Evolutionary conservation across 108 stramenopile genomes (phyloP).

Genomic region (Epithemia pelagica): DNA sequence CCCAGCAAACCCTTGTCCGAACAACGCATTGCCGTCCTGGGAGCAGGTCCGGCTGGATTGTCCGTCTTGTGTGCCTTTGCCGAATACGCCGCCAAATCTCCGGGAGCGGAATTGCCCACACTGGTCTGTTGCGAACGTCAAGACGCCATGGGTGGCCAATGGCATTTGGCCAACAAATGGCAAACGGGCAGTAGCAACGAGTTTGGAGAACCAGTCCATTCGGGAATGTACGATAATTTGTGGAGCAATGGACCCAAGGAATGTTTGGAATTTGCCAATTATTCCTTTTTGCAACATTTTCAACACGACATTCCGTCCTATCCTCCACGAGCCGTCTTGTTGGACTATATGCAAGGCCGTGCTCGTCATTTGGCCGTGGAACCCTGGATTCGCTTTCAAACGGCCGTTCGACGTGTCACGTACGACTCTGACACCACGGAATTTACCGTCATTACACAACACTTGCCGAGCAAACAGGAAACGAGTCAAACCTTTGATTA

Average conservation of each 20-base stretch:
- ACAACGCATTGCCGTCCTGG: constrained; percentile 16
- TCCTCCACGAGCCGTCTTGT: constrained; percentile 16
- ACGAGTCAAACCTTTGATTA: constrained; percentile 8
- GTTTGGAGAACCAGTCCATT: constrained; percentile 17
- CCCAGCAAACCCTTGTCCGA: background rate
- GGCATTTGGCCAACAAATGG: constrained; percentile 14
- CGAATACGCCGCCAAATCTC: background rate
- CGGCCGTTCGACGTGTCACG: background rate
- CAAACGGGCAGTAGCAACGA: constrained; percentile 11
- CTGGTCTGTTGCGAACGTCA: background rate
- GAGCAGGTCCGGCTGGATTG: constrained; percentile 16
- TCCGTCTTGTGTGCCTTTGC: constrained; percentile 8
- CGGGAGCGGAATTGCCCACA: background rate
- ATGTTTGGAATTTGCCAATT: constrained; percentile 19
- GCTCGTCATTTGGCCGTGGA: constrained; percentile 2
- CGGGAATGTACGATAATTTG: constrained; percentile 14
- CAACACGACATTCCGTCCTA: constrained; percentile 11
- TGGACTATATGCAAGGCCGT: constrained; percentile 14
- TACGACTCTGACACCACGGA: background rate
- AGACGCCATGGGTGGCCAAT: constrained; percentile 5
- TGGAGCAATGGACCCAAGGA: constrained; percentile 22
- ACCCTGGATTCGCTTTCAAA: background rate
- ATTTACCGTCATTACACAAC: constrained; percentile 29
- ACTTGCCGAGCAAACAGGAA: background rate
- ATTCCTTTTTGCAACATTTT: constrained; percentile 18